phyloP scores from a whole-genome alignment of 768 basidiomycete species.

The Russula griseocarnosa region DNA sequence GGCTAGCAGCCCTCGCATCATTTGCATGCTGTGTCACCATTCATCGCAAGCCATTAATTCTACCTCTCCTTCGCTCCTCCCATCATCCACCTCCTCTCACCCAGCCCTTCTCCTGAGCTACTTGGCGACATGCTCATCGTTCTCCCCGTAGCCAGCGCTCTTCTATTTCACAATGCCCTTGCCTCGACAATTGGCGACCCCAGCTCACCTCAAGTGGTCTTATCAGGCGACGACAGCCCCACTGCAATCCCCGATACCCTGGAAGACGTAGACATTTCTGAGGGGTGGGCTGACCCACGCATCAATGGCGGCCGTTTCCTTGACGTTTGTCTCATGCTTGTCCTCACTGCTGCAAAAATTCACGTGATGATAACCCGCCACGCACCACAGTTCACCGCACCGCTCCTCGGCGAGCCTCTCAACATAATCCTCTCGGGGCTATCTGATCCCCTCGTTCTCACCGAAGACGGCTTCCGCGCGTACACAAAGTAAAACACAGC shows the following conservation, averaged over 20 bases:
- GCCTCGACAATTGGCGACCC: neutral
- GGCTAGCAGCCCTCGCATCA: no score
- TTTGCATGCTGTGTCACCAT: no score
- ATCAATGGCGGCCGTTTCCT: slow-evolving; percentile 67
- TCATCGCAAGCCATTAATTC: neutral
- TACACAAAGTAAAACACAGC: slow-evolving; percentile 55
- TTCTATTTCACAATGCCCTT: neutral
- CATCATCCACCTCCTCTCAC: neutral
- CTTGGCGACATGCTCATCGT: slow-evolving; percentile 4
- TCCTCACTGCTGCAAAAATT: no score
- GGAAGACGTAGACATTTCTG: slow-evolving; percentile 30
- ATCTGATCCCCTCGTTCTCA: slow-evolving; percentile 78
- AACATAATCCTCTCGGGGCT: slow-evolving; percentile 77
- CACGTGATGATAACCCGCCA: neutral
- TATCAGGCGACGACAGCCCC: neutral
- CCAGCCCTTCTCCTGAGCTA: neutral
- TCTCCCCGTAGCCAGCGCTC: neutral
- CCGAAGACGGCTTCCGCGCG: slow-evolving; percentile 61
- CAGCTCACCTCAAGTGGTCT: neutral
- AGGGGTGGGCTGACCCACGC: slow-evolving; percentile 65
- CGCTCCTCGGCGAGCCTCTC: slow-evolving; percentile 69
- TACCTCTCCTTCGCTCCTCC: neutral
- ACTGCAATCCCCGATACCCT: neutral
- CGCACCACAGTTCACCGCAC: slow-evolving; percentile 54
- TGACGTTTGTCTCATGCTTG: slow-evolving; percentile 51